Evolutionary conservation across 2,329 filamentous ascomycete species (phyloP), one percentile per base, ranked within the genome.

Genomic region (Chaetothyriales sp.): DNA sequence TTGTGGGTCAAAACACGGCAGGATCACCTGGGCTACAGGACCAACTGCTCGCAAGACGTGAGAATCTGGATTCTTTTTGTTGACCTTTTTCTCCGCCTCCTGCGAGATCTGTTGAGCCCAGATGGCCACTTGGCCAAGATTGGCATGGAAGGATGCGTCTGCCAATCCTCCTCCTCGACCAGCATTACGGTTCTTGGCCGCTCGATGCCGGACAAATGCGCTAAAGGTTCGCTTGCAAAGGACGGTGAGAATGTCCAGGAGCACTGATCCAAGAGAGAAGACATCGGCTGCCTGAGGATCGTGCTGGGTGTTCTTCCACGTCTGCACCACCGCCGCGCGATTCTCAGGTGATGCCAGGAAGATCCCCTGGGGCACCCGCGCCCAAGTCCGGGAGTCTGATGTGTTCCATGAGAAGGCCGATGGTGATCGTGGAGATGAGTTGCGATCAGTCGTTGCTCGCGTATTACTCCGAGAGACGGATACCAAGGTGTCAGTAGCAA

Each of bases 81-180:
- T 64, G 19, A 55, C 54, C 28, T 60, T 63, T 55, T 72, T 71
- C 51, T 66, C 61, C 4, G 70, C 72, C 6, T 75, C 71, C n/a
- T 69, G 67, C 22, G 22, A 22, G 44, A n/a, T 46, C 44, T 46
- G 44, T 46, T 44, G 3, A 19, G 80, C 74, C 78, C 79, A 82
- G 0, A 71, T 72, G n/a, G 72, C 68, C 4, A 81, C 67, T 56
- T 77, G 77, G 10, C 72, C 70, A 0, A 73, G 65, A 55, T 81
- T 78, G 0, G 73, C 70, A 58, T 81, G 78, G 60, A 78, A 82
- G 2, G 76, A 78, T 1, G 76, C 71, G 59, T 81, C 78, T 2
- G 71, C 72, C 8, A 74, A 69, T 25, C 71, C 72, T 51, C 71
- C 73, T 25, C 70, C 70, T 25, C 71, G 68, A 18, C 69, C 70